A percentile compares a stretch with the other conserved stretches of the same genome.
phyloP scores from a whole-genome alignment of 345 rosid genomes.

The Gossypium arboreum region DNA sequence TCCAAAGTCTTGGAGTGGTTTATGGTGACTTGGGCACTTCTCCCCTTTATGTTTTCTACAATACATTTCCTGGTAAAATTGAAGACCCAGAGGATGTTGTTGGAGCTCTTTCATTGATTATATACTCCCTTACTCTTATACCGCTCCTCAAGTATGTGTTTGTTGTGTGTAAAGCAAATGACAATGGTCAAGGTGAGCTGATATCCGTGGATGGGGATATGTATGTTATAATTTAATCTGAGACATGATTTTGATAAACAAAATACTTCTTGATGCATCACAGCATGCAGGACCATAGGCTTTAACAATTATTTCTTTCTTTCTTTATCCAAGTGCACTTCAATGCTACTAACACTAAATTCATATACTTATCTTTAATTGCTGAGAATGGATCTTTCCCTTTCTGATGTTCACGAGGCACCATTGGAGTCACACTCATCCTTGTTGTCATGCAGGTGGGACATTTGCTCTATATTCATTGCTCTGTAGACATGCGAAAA shows the following conservation, averaged over 20 bases:
- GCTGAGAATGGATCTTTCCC: not conserved
- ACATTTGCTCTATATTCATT: slow-evolving; percentile 90
- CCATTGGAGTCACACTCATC: slow-evolving; percentile 2
- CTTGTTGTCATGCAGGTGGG: slow-evolving; percentile 56
- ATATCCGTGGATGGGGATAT: not conserved
- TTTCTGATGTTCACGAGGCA: not conserved
- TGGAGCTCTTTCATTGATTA: slow-evolving; percentile 72
- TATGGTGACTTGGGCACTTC: slow-evolving; percentile 81
- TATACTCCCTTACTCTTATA: slow-evolving; percentile 65
- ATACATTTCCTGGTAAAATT: slow-evolving; percentile 58
- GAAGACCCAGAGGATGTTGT: slow-evolving; percentile 51
- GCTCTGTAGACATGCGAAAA: slow-evolving; percentile 93
- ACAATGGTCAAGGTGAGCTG: slow-evolving; percentile 69
- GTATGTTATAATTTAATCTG: not conserved
- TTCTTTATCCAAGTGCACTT: not conserved
- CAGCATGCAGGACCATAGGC: not conserved
- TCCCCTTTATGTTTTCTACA: slow-evolving; percentile 71
- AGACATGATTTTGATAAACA: slow-evolving; percentile 1
- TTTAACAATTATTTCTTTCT: not conserved
- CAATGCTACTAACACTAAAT: not conserved
- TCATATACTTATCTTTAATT: not conserved
- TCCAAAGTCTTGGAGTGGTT: slow-evolving; percentile 72
- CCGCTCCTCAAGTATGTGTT: slow-evolving; percentile 81
- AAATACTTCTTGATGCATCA: not conserved
- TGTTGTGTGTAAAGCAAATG: slow-evolving; percentile 72